phyloP scores from a whole-genome alignment of 768 basidiomycete genomes.

The Auricularia sp. region DNA sequence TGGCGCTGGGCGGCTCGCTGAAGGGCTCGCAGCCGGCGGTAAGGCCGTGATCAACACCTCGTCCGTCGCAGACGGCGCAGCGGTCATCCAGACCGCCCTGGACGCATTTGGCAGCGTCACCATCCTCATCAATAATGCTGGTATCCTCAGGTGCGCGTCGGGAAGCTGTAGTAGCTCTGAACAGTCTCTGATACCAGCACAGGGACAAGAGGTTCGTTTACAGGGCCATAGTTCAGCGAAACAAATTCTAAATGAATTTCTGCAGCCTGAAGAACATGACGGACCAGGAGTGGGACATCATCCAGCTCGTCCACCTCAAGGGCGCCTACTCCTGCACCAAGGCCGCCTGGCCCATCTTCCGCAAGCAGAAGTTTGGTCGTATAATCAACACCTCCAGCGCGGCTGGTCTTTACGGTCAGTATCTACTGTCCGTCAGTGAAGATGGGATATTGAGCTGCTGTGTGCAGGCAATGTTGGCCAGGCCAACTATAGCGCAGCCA shows the following conservation, averaged over 20 bases:
- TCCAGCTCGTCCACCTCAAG: constrained; percentile 85
- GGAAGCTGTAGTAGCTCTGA: background rate
- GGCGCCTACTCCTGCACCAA: constrained; percentile 89
- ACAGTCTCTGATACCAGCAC: background rate
- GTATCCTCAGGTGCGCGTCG: constrained; percentile 58
- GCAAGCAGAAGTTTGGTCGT: constrained; percentile 90
- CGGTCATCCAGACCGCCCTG: constrained; percentile 78
- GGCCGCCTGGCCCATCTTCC: constrained; percentile 92
- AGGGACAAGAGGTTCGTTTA: constrained; percentile 13
- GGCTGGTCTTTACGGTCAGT: constrained; percentile 81
- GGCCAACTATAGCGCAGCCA: constrained; percentile 95
- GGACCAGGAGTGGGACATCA: constrained; percentile 86
- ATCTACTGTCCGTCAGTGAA: background rate
- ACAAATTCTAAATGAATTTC: background rate
- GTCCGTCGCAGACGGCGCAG: constrained; percentile 75
- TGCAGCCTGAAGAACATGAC: constrained; percentile 92
- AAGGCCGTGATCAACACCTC: constrained; percentile 82
- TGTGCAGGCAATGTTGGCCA: constrained; percentile 84
- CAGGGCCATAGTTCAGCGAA: constrained; percentile 1
- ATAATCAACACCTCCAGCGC: constrained; percentile 93
- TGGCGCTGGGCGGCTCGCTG: background rate
- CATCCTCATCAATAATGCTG: constrained; percentile 95
- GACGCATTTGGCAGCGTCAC: constrained; percentile 75
- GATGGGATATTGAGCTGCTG: background rate
- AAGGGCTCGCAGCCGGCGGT: constrained; percentile 56